Evolutionary conservation across 495 filamentous ascomycete species (phyloP), one percentile per base, ranked within the genome.

Genomic region (Aspergillus conjunctus): DNA sequence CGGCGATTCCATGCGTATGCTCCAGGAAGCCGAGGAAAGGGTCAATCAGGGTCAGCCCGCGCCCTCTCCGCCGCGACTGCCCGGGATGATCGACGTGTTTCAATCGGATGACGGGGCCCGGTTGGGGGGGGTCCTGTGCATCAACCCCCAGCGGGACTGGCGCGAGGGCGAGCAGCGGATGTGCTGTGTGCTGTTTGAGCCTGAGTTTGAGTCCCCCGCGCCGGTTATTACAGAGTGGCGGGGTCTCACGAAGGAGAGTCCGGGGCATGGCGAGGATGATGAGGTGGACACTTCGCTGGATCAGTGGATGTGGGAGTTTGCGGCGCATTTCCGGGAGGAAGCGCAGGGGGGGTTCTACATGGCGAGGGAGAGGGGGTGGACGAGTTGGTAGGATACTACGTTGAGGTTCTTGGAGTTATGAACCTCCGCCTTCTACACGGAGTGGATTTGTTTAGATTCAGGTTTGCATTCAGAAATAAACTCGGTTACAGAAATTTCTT

Each of bases 311-410:
- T 50, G 46, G 46, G 46, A 50, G n/a, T 50, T 21, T 21, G 17
- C 21, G 17, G n/a, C 12, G 18, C 21, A 17, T 20, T 20, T 50
- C 14, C 46, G 46, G 17, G 46, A 50, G 46, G 46, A 50, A 22
- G 46, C 46, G 7, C n/a, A 20, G 46, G 46, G 17, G 49, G 26
- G 26, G 8, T 51, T 30, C 17, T 46, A 32, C 46, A 20, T 20
- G 54, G 54, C 54, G 22, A 31, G 20, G 39, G n/a, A 34, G 18
- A 56, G 39, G 41, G 54, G 54, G 54, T 56, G 54, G 39, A 56
- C 41, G 39, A 48, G 30, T 56, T 56, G 54, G 54, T 56, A 39
- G 34, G n/a, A n/a, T n/a, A n/a, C n/a, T n/a, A n/a, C n/a, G n/a
- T n/a, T n/a, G n/a, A n/a, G n/a, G n/a, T n/a, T n/a, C n/a, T n/a